Base-by-base conservation (phyloP, 2,329 filamentous ascomycete genomes). In the Geosmithia putterillii region DNA sequence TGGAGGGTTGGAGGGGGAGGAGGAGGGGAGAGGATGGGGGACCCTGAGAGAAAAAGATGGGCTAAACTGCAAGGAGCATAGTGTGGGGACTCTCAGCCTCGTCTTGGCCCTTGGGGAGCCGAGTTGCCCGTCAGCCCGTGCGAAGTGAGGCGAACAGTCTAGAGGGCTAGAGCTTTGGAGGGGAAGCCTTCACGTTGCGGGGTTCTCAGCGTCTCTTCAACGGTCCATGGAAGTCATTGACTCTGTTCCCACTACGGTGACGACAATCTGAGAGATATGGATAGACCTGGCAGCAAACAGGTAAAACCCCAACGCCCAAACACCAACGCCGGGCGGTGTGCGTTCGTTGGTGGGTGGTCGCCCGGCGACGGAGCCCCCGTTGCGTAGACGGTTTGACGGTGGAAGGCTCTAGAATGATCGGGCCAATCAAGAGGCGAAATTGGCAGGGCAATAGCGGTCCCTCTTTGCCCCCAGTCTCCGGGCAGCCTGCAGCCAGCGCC, bases 401-500 rank as follows among this genome's bases (percentile, higher is more conserved):
- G 38, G 54, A 57, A 56, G 50, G 47, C 50, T 57, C 54, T 50
- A 54, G 49, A 44, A 45, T 37, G 40, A 25, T 7, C 41, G 34
- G 38, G 45, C 46, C 55, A 58, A 58, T 57, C 54, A 58, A 46
- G 28, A 32, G 5, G 6, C 10, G 28, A 32, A 7, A 4, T 32
- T n/a, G n/a, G n/a, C n/a, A n/a, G n/a, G n/a, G n/a, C n/a, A n/a
- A n/a, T n/a, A n/a, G n/a, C n/a, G n/a, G n/a, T n/a, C n/a, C n/a
- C n/a, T n/a, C n/a, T n/a, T n/a, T n/a, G n/a, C n/a, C n/a, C n/a
- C n/a, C n/a, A n/a, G n/a, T n/a, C n/a, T n/a, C n/a, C n/a, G n/a
- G n/a, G n/a, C n/a, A n/a, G n/a, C n/a, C n/a, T n/a, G n/a, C n/a
- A n/a, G n/a, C n/a, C n/a, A n/a, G n/a, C n/a, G n/a, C n/a, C n/a